Base-by-base conservation (phyloP, 352 stramenopile species). In the Aphanomyces euteiches region DNA sequence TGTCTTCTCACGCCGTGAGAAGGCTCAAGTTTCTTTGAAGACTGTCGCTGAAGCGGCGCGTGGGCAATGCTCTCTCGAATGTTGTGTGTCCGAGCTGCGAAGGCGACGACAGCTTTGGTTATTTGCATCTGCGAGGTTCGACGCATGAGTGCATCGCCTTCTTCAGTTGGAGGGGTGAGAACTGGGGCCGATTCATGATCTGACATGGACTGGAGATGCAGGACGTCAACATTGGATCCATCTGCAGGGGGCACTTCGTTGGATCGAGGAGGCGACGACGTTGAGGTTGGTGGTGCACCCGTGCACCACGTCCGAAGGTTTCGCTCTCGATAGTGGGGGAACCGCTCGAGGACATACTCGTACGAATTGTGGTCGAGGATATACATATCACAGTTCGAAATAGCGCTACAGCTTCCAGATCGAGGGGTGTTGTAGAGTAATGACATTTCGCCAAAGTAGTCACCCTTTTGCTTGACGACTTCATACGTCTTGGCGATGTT, bases 321-420 rank as follows among this genome's bases (percentile, higher is more conserved):
- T 59, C 87, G 74, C 54, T 85, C 75, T 12, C 80, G 81, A 63
- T 93, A 90, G 73, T 92, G 82, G 0, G 85, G 84, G 54, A 84
- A 93, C 59, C 89, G 82, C n/a, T 73, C 65, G 69, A 93, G 68
- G 13, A 90, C 56, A 53, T 72, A 74, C 66, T 93, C 83, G 74
- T 91, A 93, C 75, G 80, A 80, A 71, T 83, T 75, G 79, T 81
- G 88, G 71, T 91, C 83, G 39, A 92, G 76, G 57, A 92, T 83
- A 67, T 90, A 91, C n/a, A 92, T 77, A 68, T 90, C 67, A 50
- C 78, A 87, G n/a, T 81, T 79, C 36, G 80, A 83, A 0, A 91
- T 73, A 2, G 85, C 88, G 15, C 76, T 80, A 72, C 85, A 91
- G 45, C 82, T 90, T 5, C 82, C 85, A 0, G 83, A 91, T 0